Evolutionary conservation across 2,329 filamentous ascomycete genomes (phyloP).

Genomic region (Aspergillus sp.): DNA sequence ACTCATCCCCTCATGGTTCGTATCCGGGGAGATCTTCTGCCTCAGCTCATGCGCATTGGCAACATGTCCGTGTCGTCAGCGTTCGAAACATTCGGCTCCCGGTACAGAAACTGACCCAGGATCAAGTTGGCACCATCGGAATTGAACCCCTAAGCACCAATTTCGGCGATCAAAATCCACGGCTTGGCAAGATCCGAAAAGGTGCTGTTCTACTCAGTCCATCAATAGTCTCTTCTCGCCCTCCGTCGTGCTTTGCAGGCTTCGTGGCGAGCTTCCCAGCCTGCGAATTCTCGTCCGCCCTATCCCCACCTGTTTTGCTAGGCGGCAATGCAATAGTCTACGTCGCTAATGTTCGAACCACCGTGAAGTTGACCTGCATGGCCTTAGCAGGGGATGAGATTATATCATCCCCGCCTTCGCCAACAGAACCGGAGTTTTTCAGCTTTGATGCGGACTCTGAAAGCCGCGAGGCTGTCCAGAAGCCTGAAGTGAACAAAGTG

Average conservation of each 20-base stretch:
- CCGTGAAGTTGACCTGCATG: conserved; percentile 72
- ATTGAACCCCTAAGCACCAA: conserved; percentile 54
- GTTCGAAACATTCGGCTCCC: conserved; percentile 86
- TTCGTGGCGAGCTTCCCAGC: conserved; percentile 74
- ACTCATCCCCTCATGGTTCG: conserved; percentile 35
- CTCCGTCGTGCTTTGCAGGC: conserved; percentile 60
- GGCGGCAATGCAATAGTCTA: conserved; percentile 71
- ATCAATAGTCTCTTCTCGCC: conserved; percentile 57
- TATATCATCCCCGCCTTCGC: conserved; percentile 32
- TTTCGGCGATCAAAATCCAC: conserved; percentile 29
- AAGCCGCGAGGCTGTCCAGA: conserved; percentile 16
- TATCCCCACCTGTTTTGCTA: conserved; percentile 60
- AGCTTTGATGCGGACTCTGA: conserved; percentile 46
- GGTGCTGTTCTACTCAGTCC: conserved; percentile 80
- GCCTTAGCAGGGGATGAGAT: conserved; percentile 39
- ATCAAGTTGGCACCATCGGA: conserved; percentile 89
- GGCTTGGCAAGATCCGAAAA: conserved; percentile 61
- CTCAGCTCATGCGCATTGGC: conserved; percentile 73
- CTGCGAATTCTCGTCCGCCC: conserved; percentile 52
- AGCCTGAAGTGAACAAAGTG: conserved; percentile 34
- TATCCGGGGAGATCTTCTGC: conserved; percentile 51
- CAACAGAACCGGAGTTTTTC: conserved; percentile 48
- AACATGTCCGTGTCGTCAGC: conserved; percentile 77
- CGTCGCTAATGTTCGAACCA: conserved; percentile 81
- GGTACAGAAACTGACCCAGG: conserved; percentile 73